Conservation (phyloP, 345 rosid species). For the Salix viminalis region DNA sequence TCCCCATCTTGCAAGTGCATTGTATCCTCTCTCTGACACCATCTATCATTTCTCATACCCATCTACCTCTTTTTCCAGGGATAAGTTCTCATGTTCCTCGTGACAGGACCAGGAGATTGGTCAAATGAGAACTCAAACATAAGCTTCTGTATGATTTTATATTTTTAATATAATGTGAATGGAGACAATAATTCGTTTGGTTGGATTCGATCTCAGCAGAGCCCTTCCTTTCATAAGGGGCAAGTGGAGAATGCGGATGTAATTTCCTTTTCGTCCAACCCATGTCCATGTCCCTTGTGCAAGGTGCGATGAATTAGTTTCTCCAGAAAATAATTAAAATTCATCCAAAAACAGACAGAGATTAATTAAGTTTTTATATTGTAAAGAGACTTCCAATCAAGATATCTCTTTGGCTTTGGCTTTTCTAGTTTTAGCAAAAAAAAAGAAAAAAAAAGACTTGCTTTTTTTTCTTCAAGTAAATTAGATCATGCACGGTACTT, state of each 20-base stretch:
- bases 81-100: constrained; percentile 71
- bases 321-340: background rate
- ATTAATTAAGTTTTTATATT: too few relatives aligned
- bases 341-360: too few relatives aligned
- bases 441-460: too few relatives aligned
- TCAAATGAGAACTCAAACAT: background rate
- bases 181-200: constrained; percentile 37
- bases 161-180: constrained; percentile 7
- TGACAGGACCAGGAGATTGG: constrained; percentile 28
- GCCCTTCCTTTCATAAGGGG: constrained; percentile 19
- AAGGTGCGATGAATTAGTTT: constrained; percentile 11
- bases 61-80: constrained; percentile 28
- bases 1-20: constrained; percentile 43
- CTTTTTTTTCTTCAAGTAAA: too few relatives aligned
- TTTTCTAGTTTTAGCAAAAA: too few relatives aligned
- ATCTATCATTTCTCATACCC: constrained; percentile 23
- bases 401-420: too few relatives aligned
- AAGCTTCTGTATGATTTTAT: background rate
- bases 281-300: constrained; percentile 5
- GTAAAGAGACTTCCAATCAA: too few relatives aligned
- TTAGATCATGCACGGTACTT: too few relatives aligned
- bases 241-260: constrained; percentile 17
- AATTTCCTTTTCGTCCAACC: background rate
- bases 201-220: constrained; percentile 19
- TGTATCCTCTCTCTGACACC: constrained; percentile 63